Conservation (phyloP, 2,329 filamentous ascomycete species). For the Lasiodiplodia sp. region DNA sequence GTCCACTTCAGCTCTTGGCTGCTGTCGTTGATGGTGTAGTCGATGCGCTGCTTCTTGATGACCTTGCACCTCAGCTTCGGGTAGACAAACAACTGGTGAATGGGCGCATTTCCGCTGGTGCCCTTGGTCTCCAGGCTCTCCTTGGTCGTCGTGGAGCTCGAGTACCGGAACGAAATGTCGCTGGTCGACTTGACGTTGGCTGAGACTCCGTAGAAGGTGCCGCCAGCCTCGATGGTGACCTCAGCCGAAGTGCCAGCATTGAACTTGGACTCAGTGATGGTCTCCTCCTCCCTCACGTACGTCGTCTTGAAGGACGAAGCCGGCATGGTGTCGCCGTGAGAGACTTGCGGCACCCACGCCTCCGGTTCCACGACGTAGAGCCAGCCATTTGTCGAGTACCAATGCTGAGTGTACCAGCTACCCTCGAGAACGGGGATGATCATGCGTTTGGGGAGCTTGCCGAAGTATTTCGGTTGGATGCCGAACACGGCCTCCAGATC, state of each 20-base stretch:
- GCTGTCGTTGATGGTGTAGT: slow-evolving; percentile 14
- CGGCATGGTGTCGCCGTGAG: background rate
- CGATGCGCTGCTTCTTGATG: slow-evolving; percentile 5
- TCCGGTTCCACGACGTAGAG: background rate
- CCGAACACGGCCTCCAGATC: background rate
- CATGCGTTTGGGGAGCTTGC: slow-evolving; percentile 2
- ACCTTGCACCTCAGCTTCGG: background rate
- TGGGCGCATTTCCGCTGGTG: background rate
- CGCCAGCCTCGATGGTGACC: background rate
- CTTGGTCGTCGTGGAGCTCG: background rate
- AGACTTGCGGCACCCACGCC: slow-evolving; percentile 1
- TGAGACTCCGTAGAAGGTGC: background rate
- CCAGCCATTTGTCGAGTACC: background rate
- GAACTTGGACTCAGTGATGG: background rate
- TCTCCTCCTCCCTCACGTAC: background rate
- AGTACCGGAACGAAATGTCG: background rate
- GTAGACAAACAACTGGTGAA: slow-evolving; percentile 4
- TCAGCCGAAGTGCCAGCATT: background rate
- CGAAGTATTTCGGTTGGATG: background rate
- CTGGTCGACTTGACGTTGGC: slow-evolving; percentile 2
- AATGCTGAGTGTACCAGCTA: background rate
- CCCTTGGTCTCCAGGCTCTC: background rate
- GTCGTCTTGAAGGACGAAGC: background rate
- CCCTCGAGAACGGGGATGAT: background rate
- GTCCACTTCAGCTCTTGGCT: slow-evolving; percentile 9